Conservation (phyloP, 176 grass and related monocot species). For the Aechmea fasciata region DNA sequence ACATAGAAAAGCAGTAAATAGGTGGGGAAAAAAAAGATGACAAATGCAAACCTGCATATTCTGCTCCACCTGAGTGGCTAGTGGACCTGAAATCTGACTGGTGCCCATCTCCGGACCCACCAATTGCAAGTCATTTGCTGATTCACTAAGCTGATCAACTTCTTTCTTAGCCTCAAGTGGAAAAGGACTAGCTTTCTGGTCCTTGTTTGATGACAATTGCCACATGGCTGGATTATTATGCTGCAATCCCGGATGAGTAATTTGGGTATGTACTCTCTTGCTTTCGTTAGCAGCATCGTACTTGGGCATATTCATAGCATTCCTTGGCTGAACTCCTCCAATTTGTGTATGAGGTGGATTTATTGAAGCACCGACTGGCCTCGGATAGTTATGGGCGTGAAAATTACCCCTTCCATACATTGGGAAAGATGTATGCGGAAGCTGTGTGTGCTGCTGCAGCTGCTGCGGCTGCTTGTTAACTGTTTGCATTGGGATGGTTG, state of each 20-base stretch:
- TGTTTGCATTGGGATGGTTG: not conserved
- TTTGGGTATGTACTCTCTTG: constrained; percentile 11
- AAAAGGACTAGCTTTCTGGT: constrained; percentile 43
- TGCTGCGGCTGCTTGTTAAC: constrained; percentile 21
- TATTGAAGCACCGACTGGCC: constrained; percentile 34
- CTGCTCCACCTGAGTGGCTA: constrained; percentile 34
- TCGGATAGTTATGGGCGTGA: constrained; percentile 35
- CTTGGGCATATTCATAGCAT: constrained; percentile 13
- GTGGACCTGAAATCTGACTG: constrained; percentile 36
- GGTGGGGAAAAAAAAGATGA: constrained; percentile 13
- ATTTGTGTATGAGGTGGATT: constrained; percentile 32
- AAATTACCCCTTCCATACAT: constrained; percentile 51
- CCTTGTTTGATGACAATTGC: constrained; percentile 44
- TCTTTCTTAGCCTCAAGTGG: constrained; percentile 34
- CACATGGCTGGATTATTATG: constrained; percentile 34
- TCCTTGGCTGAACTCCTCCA: constrained; percentile 16
- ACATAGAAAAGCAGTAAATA: not conserved
- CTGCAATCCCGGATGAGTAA: constrained; percentile 21
- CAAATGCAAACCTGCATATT: constrained; percentile 48
- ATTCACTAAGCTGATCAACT: constrained; percentile 30
- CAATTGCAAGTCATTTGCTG: constrained; percentile 15
- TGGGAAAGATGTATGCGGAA: constrained; percentile 47
- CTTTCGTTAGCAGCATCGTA: constrained; percentile 9
- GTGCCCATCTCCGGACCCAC: constrained; percentile 6
- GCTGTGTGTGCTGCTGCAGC: constrained; percentile 34